These are phyloP conservation scores for Rachicladosporium sp. DNA, from an alignment of 2,329 filamentous ascomycete genomes.

Conservation along the genomic window DNA sequence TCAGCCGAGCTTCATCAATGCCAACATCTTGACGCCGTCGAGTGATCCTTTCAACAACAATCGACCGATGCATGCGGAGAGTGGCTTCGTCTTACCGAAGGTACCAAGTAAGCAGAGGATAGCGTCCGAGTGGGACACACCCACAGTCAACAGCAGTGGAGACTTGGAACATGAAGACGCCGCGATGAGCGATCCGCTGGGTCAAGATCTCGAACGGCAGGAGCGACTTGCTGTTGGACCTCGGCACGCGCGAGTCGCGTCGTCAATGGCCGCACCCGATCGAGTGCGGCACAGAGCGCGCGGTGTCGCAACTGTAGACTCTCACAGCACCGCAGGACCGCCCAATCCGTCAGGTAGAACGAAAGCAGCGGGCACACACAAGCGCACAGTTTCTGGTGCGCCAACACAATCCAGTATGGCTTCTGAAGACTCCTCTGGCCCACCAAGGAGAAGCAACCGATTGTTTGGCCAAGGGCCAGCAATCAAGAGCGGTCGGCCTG, in stretches of 20 bases:
- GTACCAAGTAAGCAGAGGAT: too few species aligned
- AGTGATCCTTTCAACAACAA: slow-evolving; percentile 34
- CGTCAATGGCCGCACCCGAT: too few species aligned
- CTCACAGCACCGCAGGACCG: too few species aligned
- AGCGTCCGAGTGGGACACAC: slow-evolving; percentile 31
- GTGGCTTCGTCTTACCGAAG: too few species aligned
- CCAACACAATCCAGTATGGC: slow-evolving; percentile 26
- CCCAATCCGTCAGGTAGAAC: too few species aligned
- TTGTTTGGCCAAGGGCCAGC: slow-evolving; percentile 55
- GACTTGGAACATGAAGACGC: slow-evolving; percentile 30
- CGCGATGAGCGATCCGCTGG: slow-evolving; percentile 17
- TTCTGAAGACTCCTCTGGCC: slow-evolving; percentile 28
- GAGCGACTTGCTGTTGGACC: too few species aligned
- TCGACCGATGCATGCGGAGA: too few species aligned
- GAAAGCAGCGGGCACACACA: slow-evolving; percentile 42
- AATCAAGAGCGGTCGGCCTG: slow-evolving; percentile 46
- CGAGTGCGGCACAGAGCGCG: too few species aligned
- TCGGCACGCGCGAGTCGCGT: too few species aligned
- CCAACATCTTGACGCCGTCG: slow-evolving; percentile 20
- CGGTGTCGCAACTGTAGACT: too few species aligned
- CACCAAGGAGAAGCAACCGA: slow-evolving; percentile 31
- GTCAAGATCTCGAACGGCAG: slow-evolving; percentile 11
- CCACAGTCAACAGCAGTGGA: slow-evolving; percentile 30
- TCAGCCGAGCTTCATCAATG: slow-evolving; percentile 15
- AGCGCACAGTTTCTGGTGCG: slow-evolving; percentile 83